Evolutionary conservation across 768 basidiomycete genomes (phyloP).

Genomic region (Xerocomellus dryophilus): DNA sequence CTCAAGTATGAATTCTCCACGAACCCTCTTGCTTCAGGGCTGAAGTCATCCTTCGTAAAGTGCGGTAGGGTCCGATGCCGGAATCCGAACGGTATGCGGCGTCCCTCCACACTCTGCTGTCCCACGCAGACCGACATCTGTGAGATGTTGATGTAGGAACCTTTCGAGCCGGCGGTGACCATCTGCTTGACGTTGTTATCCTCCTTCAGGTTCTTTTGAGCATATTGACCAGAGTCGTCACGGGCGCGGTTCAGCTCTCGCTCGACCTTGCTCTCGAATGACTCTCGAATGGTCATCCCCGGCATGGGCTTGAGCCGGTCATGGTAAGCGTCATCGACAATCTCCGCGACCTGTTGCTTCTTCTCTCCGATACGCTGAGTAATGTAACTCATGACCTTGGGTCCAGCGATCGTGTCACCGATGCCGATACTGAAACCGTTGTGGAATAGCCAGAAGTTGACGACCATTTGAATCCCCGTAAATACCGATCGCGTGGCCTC

Average conservation of each 20-base stretch:
- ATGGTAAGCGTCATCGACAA: constrained; percentile 81
- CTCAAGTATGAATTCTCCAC: constrained; percentile 98
- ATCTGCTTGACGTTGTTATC: constrained; percentile 99
- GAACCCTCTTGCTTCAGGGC: constrained; percentile 95
- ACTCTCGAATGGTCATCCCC: constrained; percentile 99
- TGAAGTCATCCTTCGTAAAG: constrained; percentile 98
- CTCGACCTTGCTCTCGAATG: constrained; percentile 92
- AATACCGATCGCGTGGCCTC: constrained; percentile 88
- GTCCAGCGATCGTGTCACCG: constrained; percentile 95
- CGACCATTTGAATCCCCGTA: constrained; percentile 90
- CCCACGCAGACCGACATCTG: constrained; percentile 99
- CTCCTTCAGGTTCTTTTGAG: constrained; percentile 96
- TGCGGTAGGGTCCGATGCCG: constrained; percentile 94
- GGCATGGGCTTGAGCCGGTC: constrained; percentile 87
- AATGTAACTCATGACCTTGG: constrained; percentile 82
- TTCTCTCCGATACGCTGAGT: constrained; percentile 76
- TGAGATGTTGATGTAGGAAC: constrained; percentile 99
- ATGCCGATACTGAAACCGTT: constrained; percentile 99
- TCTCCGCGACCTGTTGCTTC: constrained; percentile 72
- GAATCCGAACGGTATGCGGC: constrained; percentile 98
- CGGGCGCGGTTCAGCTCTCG: constrained; percentile 91
- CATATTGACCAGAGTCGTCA: constrained; percentile 92
- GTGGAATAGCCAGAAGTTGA: constrained; percentile 99
- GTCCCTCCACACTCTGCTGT: constrained; percentile 96
- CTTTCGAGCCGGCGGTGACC: constrained; percentile 98